A percentile compares a stretch with the other conserved stretches of the same genome.
These are phyloP conservation scores for Trichoderma oligosporum DNA, from an alignment of 2,329 filamentous ascomycete genomes.

Conservation along the genomic window DNA sequence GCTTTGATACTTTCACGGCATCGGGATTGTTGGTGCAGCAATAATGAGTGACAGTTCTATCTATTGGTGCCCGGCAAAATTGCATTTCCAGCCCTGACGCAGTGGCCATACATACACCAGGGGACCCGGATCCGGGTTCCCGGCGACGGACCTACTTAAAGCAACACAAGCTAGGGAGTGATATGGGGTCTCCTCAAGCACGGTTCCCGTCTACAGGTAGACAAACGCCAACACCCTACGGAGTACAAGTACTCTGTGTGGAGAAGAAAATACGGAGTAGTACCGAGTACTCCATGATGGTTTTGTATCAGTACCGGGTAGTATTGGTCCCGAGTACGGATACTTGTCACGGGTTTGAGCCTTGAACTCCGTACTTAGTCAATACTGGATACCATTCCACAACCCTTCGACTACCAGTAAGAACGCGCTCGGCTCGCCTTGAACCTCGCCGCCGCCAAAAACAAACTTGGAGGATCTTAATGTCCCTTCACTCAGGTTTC, in stretches of 20 bases:
- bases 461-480: too few relatives aligned
- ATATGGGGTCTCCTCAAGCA: neutral
- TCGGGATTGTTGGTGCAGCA: neutral
- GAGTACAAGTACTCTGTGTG: too few relatives aligned
- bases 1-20: neutral
- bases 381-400: neutral
- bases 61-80: neutral
- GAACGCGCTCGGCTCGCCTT: too few relatives aligned
- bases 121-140: slow-evolving; percentile 11
- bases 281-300: too few relatives aligned
- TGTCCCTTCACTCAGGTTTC: too few relatives aligned
- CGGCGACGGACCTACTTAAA: neutral
- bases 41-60: neutral
- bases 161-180: neutral
- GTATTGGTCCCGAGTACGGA: too few relatives aligned
- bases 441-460: too few relatives aligned
- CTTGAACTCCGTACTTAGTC: too few relatives aligned
- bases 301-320: too few relatives aligned
- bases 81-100: neutral
- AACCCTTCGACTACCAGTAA: neutral
- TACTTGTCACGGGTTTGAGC: too few relatives aligned
- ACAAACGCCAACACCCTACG: neutral
- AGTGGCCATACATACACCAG: neutral
- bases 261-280: too few relatives aligned
- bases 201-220: neutral